These are phyloP conservation scores for Starmerella cellae DNA, from an alignment of 805 yeast species.

Conservation along the genomic window DNA sequence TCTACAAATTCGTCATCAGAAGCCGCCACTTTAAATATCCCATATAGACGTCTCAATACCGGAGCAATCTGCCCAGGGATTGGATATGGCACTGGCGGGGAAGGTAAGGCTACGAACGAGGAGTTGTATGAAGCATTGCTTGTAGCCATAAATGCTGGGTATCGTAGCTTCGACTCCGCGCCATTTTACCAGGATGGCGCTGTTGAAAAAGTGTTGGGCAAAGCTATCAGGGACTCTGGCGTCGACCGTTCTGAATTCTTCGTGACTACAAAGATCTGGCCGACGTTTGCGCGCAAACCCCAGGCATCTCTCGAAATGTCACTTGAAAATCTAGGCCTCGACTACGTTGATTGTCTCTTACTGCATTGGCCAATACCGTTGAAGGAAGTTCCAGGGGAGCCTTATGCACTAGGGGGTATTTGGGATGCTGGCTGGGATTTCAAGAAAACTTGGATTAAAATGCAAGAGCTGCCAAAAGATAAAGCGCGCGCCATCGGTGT, in stretches of 20 bases:
- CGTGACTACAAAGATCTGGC: slow-evolving; percentile 52
- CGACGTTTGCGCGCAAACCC: slow-evolving; percentile 31
- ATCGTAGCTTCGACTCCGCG: slow-evolving; percentile 69
- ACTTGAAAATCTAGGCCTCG: slow-evolving; percentile 49
- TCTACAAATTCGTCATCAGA: background rate
- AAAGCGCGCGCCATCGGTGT: slow-evolving; percentile 57
- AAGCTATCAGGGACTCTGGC: slow-evolving; percentile 25
- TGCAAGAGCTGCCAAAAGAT: slow-evolving; percentile 46
- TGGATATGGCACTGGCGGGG: slow-evolving; percentile 63
- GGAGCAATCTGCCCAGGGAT: slow-evolving; percentile 54
- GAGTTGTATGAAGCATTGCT: slow-evolving; percentile 40
- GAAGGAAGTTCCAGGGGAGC: slow-evolving; percentile 14
- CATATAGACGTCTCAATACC: slow-evolving; percentile 33
- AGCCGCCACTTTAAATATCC: background rate
- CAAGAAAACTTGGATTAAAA: slow-evolving; percentile 46
- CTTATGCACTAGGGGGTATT: slow-evolving; percentile 20
- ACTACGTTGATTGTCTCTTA: slow-evolving; percentile 64
- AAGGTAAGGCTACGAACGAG: slow-evolving; percentile 14
- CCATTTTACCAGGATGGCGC: slow-evolving; percentile 42
- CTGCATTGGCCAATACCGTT: slow-evolving; percentile 65
- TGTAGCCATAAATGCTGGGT: slow-evolving; percentile 50
- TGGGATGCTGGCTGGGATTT: slow-evolving; percentile 26
- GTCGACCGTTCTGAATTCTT: slow-evolving; percentile 52
- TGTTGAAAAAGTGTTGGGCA: slow-evolving; percentile 46
- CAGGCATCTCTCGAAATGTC: slow-evolving; percentile 44